Percentiles rank a stretch among this genome's conserved stretches.
phyloP scores from a whole-genome alignment of 371 early-diverging fungal genomes.

The Circinella umbellata region DNA sequence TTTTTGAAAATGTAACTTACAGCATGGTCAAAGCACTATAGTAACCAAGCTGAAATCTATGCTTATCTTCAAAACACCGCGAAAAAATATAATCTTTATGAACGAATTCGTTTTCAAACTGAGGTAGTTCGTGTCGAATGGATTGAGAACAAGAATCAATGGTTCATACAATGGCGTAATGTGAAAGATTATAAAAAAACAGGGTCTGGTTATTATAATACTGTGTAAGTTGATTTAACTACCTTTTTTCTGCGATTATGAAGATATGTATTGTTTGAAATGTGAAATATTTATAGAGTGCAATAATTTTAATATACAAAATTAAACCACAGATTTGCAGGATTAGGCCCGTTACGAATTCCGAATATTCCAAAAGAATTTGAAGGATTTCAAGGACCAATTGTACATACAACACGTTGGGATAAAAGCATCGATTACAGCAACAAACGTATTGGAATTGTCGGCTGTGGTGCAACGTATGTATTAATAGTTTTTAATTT shows the following conservation, averaged over 20 bases:
- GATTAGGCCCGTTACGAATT: slow-evolving; percentile 42
- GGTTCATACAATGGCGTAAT: slow-evolving; percentile 36
- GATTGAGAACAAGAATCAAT: slow-evolving; percentile 35
- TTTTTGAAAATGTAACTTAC: not conserved
- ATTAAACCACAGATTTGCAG: slow-evolving; percentile 22
- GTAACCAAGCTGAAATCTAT: slow-evolving; percentile 51
- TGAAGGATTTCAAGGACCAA: slow-evolving; percentile 46
- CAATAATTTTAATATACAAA: not conserved
- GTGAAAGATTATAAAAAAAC: slow-evolving; percentile 9
- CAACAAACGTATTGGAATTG: slow-evolving; percentile 52
- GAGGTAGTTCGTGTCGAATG: slow-evolving; percentile 13
- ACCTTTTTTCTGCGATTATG: no score
- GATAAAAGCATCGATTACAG: slow-evolving; percentile 47
- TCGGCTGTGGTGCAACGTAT: slow-evolving; percentile 63
- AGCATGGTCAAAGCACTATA: slow-evolving; percentile 57
- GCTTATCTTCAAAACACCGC: slow-evolving; percentile 53
- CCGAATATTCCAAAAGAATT: slow-evolving; percentile 57
- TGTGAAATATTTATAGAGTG: no score
- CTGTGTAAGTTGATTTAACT: slow-evolving; percentile 26
- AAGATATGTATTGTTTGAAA: no score
- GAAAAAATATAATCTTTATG: slow-evolving; percentile 48
- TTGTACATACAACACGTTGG: slow-evolving; percentile 58
- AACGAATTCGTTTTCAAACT: slow-evolving; percentile 52
- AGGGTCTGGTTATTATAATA: slow-evolving; percentile 28
- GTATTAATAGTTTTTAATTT: not conserved